Conservation (phyloP, 2,329 filamentous ascomycete species). For the Emmonsiellopsis sp. region DNA sequence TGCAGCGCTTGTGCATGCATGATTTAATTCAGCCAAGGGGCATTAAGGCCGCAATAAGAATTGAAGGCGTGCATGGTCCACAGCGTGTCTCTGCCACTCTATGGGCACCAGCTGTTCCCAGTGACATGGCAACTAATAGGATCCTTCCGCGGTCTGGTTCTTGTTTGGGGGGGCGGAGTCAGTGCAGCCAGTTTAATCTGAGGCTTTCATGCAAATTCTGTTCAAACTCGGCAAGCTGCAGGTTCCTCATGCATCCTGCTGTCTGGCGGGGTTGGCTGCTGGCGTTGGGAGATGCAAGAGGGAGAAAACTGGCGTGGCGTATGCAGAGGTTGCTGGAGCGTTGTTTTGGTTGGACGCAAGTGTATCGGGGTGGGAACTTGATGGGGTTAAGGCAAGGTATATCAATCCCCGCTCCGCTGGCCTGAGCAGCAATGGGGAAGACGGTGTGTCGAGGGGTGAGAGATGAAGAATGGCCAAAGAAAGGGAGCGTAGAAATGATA, state of each 20-base stretch:
- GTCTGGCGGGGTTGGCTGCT: not conserved
- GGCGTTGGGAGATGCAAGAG: not conserved
- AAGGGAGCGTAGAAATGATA: too few species aligned
- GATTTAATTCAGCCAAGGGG: too few species aligned
- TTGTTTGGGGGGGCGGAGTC: not conserved
- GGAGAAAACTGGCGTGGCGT: not conserved
- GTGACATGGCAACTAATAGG: constrained; percentile 3
- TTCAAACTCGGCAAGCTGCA: constrained; percentile 3
- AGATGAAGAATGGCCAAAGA: not conserved
- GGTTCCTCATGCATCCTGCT: not conserved
- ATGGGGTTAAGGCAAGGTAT: not conserved
- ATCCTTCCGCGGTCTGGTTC: not conserved
- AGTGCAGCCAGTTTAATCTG: not conserved
- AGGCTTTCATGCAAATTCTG: not conserved
- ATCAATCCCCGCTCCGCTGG: not conserved
- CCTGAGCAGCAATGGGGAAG: too few species aligned
- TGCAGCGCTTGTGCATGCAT: too few species aligned
- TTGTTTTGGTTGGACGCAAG: not conserved
- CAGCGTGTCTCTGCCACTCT: too few species aligned
- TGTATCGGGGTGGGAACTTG: not conserved
- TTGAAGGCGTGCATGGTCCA: too few species aligned
- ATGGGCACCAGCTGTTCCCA: not conserved
- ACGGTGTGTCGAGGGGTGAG: not conserved
- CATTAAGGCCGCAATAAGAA: too few species aligned
- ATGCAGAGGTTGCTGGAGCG: not conserved